Evolutionary conservation across 2,329 filamentous ascomycete genomes (phyloP).

Genomic region (Aspergillus aculeatus): DNA sequence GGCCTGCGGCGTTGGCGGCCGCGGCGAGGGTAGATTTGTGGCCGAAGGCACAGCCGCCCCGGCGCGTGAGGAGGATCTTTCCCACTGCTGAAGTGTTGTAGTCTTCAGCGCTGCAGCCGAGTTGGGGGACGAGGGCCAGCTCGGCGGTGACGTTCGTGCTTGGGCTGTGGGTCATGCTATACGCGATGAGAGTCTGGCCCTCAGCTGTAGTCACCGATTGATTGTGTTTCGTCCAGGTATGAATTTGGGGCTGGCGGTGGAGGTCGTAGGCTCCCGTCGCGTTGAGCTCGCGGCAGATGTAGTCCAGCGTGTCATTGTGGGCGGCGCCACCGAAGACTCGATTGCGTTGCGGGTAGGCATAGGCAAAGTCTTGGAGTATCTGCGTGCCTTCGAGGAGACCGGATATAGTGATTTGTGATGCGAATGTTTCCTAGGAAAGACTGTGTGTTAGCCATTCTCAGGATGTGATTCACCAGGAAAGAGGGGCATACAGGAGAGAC

Average conservation of each 20-base stretch:
- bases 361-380: constrained; percentile 47
- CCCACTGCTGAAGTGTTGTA: constrained; percentile 59
- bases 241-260: constrained; percentile 58
- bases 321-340: constrained; percentile 44
- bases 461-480: background rate
- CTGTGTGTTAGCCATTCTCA: background rate
- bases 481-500: background rate
- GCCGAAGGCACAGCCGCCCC: constrained; percentile 70
- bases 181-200: constrained; percentile 51
- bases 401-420: constrained; percentile 49
- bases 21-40: constrained; percentile 68
- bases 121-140: constrained; percentile 60
- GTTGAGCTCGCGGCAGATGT: constrained; percentile 58
- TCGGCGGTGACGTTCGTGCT: constrained; percentile 27
- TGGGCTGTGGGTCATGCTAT: constrained; percentile 65
- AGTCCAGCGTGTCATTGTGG: constrained; percentile 63
- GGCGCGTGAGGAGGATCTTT: constrained; percentile 68
- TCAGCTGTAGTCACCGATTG: constrained; percentile 57
- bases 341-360: constrained; percentile 29
- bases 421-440: constrained; percentile 18
- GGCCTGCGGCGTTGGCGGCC: constrained; percentile 67
- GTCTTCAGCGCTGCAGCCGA: constrained; percentile 64
- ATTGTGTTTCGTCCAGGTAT: constrained; percentile 60
- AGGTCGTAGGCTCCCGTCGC: constrained; percentile 37
- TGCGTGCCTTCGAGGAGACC: constrained; percentile 61